Evolutionary conservation across 257 asterid species (phyloP), one percentile per base, ranked within the genome.

Genomic region (Paulownia fortunei): DNA sequence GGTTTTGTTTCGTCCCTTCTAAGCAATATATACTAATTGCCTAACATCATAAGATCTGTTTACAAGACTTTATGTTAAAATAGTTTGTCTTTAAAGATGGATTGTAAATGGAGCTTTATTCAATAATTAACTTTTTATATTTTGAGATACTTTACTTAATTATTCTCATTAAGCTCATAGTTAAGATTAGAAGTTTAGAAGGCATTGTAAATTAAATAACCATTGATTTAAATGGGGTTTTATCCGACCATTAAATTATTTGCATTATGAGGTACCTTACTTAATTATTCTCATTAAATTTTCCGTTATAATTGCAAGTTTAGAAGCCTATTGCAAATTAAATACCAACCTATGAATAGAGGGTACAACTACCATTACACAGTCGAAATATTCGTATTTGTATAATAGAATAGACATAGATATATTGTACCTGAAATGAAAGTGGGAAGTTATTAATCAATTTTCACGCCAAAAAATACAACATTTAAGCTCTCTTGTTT

Each of bases 131-230:
- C n/a, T 51, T 11, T 51, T 51, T 51, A 51, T 55, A 55, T 0
- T 55, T 8, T 9, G 62, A 55, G 13, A 55, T 55, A 3, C 9
- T 55, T 9, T 2, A 0, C 62, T 23, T 55, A 55, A 55, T 55
- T 19, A 55, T 55, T 55, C 11, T 5, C 16, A 24, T 7, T 64
- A 16, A 64, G 16, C 70, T 37, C 51, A 64, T 26, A 27, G 21
- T 26, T 23, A 21, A 3, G 63, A 3, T 62, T 62, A 24, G 5
- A 11, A 62, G 44, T 62, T 62, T 5, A 62, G 23, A 30, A 62
- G 44, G 37, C 69, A 62, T 62, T 64, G 32, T 55, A 21, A 21
- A 55, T 55, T 55, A 18, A 55, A 65, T 65, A 68, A 46, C 41
- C 37, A 46, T 68, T 34, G 16, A 37, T 55, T 23, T 11, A 6